phyloP scores from a whole-genome alignment of 495 filamentous ascomycete genomes.

The Trichoderma erinaceum region DNA sequence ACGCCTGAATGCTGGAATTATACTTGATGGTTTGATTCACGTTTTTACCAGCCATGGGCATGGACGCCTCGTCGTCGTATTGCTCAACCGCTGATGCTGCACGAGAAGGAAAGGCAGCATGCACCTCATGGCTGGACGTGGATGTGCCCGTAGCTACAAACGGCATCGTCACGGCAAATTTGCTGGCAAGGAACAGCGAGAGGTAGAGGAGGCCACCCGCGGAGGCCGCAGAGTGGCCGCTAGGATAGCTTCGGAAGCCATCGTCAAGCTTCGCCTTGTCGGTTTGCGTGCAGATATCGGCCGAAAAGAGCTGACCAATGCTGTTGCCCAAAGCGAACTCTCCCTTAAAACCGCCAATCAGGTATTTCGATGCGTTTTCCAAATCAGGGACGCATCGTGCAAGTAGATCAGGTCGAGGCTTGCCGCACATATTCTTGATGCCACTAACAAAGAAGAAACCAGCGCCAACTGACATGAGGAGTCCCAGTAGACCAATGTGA shows the following conservation, averaged over 20 bases:
- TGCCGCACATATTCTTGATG: slow-evolving; percentile 82
- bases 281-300: slow-evolving; percentile 61
- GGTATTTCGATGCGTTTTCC: slow-evolving; percentile 34
- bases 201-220: slow-evolving; percentile 80
- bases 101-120: slow-evolving; percentile 47
- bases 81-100: slow-evolving; percentile 20
- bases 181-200: slow-evolving; percentile 60
- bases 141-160: slow-evolving; percentile 46
- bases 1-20: slow-evolving; percentile 21
- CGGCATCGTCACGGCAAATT: slow-evolving; percentile 51
- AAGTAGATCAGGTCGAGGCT: slow-evolving; percentile 77
- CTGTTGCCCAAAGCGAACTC: slow-evolving; percentile 23
- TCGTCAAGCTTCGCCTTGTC: slow-evolving; percentile 65
- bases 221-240: slow-evolving; percentile 55
- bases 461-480: slow-evolving; percentile 58
- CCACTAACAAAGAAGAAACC: slow-evolving; percentile 74
- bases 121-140: slow-evolving; percentile 28
- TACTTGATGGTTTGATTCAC: not conserved
- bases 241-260: slow-evolving; percentile 81
- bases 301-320: slow-evolving; percentile 53
- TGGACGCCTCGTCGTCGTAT: not conserved
- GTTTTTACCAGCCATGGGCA: not conserved
- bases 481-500: slow-evolving; percentile 71
- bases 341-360: slow-evolving; percentile 33
- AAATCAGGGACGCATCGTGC: slow-evolving; percentile 58